A percentile compares a stretch with the other conserved stretches of the same genome.
phyloP scores from a whole-genome alignment of 1,284 basidiomycete species.

The Coniferiporia sulphurascens region DNA sequence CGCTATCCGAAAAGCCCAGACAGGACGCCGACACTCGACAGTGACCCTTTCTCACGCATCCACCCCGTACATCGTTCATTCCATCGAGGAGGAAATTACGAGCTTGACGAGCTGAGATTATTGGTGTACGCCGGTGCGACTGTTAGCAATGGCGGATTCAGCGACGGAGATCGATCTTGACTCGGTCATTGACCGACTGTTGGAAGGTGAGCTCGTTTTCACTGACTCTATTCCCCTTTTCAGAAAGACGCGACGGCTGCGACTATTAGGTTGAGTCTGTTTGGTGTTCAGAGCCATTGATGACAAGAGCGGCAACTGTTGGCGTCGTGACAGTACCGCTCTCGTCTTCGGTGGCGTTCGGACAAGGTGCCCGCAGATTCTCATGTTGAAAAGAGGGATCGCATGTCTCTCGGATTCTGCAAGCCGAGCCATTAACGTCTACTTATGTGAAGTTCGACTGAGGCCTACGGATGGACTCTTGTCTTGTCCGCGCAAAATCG shows the following conservation, averaged over 20 bases:
- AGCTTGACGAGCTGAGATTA: neutral
- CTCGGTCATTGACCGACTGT: conserved; percentile 93
- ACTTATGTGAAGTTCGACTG: too few relatives aligned
- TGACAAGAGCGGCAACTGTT: neutral
- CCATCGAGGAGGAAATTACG: neutral
- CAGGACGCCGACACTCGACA: conserved; percentile 1
- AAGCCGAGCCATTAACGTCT: too few relatives aligned
- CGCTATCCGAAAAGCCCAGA: conserved; percentile 18
- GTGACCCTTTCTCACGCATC: neutral
- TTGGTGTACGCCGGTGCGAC: conserved; percentile 6
- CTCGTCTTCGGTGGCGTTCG: too few relatives aligned
- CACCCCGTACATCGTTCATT: neutral
- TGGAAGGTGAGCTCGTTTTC: conserved; percentile 78
- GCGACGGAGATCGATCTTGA: conserved; percentile 92
- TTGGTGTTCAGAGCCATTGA: neutral
- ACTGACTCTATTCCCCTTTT: neutral
- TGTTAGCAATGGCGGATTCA: conserved; percentile 51
- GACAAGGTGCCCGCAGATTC: too few relatives aligned
- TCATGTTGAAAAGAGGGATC: too few relatives aligned
- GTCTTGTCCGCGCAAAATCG: too few relatives aligned
- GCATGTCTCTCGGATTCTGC: too few relatives aligned
- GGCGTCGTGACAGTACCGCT: too few relatives aligned
- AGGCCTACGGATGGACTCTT: too few relatives aligned
- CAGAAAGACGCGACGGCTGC: neutral
- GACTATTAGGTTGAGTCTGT: neutral